Evolutionary conservation across 257 asterid species (phyloP).

Genomic region (Solanum corneliomulleri): DNA sequence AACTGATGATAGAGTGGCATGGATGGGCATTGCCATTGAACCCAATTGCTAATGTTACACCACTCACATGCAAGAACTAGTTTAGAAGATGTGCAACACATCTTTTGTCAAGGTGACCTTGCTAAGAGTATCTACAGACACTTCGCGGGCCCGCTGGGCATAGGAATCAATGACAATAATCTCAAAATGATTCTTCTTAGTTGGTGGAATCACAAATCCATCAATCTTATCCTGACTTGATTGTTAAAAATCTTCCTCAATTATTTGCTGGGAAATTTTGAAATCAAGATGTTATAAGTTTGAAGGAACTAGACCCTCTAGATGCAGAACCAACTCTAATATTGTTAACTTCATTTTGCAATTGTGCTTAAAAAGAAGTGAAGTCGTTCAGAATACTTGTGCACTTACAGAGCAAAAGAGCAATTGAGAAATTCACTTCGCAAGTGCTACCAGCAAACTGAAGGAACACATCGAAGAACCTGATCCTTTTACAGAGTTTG

Average conservation of each 20-base stretch:
- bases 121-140: background rate
- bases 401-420: too few relatives aligned
- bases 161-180: too few relatives aligned
- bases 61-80: background rate
- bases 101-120: background rate
- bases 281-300: background rate
- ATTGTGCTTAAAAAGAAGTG: too few relatives aligned
- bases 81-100: background rate
- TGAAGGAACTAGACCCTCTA: background rate
- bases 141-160: too few relatives aligned
- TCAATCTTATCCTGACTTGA: too few relatives aligned
- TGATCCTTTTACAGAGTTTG: too few relatives aligned
- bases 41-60: background rate
- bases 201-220: too few relatives aligned
- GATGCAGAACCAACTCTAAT: background rate
- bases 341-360: background rate
- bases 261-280: background rate
- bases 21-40: background rate
- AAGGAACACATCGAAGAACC: too few relatives aligned
- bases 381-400: too few relatives aligned
- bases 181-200: too few relatives aligned
- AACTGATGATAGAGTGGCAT: background rate
- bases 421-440: too few relatives aligned
- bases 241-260: background rate
- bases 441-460: too few relatives aligned